Conservation (phyloP, 306 rosid species). For the Acacia confusa region DNA sequence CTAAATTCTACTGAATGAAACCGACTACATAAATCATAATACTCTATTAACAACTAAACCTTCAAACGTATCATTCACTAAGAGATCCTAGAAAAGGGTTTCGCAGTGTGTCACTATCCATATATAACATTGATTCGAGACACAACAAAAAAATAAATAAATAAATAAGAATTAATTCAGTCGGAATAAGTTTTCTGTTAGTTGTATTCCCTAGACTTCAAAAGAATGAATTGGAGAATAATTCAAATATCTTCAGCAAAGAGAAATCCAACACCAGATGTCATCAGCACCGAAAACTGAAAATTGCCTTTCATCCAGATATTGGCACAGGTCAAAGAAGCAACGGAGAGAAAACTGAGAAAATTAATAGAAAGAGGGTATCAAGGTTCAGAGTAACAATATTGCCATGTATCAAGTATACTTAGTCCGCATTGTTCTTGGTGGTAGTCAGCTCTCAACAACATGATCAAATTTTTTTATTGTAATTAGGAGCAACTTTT, state of each 20-base stretch:
- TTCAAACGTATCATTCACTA: too few relatives aligned
- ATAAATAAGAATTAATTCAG: not conserved
- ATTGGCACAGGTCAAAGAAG: not conserved
- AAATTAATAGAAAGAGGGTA: not conserved
- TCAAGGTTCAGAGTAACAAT: not conserved
- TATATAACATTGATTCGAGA: not conserved
- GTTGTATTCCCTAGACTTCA: not conserved
- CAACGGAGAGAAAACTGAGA: not conserved
- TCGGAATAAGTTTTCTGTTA: not conserved
- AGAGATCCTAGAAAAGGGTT: not conserved
- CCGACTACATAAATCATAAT: not conserved
- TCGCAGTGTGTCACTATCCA: too few relatives aligned
- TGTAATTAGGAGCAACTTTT: not conserved
- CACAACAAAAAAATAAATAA: not conserved
- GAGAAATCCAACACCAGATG: constrained; percentile 11
- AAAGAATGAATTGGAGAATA: not conserved
- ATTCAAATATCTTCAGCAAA: not conserved
- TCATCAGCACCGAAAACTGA: constrained; percentile 6
- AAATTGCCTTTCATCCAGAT: not conserved
- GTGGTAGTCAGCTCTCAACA: not conserved
- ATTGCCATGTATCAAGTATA: not conserved
- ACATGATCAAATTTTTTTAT: not conserved
- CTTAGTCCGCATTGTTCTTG: constrained; percentile 2
- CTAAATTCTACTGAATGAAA: not conserved
- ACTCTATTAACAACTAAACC: too few relatives aligned